These are phyloP conservation scores for Syzygium oleosum DNA, from an alignment of 345 rosid species.

Conservation along the genomic window DNA sequence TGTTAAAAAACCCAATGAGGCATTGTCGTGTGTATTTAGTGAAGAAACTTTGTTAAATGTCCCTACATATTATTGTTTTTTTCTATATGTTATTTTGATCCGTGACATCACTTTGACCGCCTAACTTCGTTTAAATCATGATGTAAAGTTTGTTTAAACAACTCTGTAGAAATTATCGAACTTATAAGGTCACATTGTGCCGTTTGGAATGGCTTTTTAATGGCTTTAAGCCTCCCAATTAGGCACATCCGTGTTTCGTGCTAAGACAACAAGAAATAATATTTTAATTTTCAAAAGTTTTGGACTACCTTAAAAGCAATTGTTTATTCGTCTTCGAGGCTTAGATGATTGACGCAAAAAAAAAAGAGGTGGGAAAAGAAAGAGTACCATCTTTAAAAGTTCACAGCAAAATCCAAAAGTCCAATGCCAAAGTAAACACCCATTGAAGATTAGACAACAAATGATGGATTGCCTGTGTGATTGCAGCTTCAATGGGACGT, in stretches of 20 bases:
- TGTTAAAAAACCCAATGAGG: neutral
- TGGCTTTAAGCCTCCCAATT: neutral
- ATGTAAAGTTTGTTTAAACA: neutral
- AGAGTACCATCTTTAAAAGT: neutral
- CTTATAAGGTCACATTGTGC: neutral
- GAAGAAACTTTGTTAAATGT: neutral
- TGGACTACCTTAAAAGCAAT: neutral
- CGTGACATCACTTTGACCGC: neutral
- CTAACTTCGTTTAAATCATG: neutral
- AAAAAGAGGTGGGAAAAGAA: neutral
- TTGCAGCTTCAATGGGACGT: slow-evolving; percentile 45
- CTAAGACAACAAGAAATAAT: too few relatives aligned
- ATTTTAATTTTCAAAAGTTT: neutral
- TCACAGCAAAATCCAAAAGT: neutral
- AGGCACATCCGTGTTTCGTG: too few relatives aligned
- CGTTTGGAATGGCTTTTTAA: neutral
- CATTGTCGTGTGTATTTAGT: neutral
- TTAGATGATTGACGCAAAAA: neutral
- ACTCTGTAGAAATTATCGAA: neutral
- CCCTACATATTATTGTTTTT: neutral
- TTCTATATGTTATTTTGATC: neutral
- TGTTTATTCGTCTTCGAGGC: neutral
- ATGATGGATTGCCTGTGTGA: neutral
- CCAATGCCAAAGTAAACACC: neutral
- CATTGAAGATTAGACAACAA: neutral